Evolutionary conservation across 345 rosid species (phyloP), one percentile per base, ranked within the genome.

Genomic region (Rhizophora apiculata): DNA sequence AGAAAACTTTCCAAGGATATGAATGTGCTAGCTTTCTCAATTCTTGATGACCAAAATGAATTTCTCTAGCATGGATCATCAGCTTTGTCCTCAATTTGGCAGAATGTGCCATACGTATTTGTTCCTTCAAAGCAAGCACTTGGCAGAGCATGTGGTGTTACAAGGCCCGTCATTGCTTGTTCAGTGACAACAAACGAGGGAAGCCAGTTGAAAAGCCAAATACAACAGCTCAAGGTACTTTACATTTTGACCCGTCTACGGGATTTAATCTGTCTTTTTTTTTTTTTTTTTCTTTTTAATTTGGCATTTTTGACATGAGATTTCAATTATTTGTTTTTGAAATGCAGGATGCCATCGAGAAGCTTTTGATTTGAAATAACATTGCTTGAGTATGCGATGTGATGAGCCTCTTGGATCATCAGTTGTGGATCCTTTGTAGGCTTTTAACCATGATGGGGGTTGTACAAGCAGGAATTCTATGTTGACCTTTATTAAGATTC

Each of bases 41-140:
- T 29, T 24, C 36, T 48, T 9, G 22, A 18, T 53, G 27, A 49
- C 22, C 2, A 8, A 11, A 24, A 49, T 37, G 18, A n/a, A 7
- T 49, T 26, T 20, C 39, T 63, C 0, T 26, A 46, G 27, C 1
- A 37, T 20, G 31, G 11, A 49, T 29, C 32, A 34, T 21, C 4
- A 22, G 8, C 21, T 68, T 32, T 58, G 60, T 7, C 8, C 36
- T 68, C 8, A 9, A 68, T 80, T 74, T 56, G 70, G 85, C 84
- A 96, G 99, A 96, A 96, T 73, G 99, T 92, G 30, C 99, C 98
- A 0, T 92, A 92, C 59, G 99, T 96, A 24, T 96, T 96, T 84
- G 99, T 96, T 16, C 97, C 97, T 24, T 96, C 97, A 62, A 96
- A 92, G 77, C 89, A 87, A 84, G 96, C 97, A 7, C 96, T 92